These are phyloP conservation scores for cucumber (Cucumis sativus) DNA, from an alignment of 306 rosid species.

Conservation along the genomic window DNA sequence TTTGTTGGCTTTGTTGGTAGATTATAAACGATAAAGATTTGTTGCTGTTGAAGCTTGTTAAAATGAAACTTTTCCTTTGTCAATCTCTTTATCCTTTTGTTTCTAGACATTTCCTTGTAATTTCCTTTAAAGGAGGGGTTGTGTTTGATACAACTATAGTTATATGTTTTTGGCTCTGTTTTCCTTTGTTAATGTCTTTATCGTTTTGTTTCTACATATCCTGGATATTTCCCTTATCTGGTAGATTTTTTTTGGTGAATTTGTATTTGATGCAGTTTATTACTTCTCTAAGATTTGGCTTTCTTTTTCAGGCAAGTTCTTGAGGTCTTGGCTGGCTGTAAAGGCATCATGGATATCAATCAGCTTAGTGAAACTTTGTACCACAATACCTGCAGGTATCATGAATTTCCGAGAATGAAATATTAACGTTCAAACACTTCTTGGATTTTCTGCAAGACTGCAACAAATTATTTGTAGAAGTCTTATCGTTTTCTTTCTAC, in stretches of 20 bases:
- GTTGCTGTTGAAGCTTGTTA: not conserved
- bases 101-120: not conserved
- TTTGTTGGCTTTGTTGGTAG: not conserved
- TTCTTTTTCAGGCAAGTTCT: slow-evolving; percentile 65
- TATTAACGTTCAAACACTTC: not conserved
- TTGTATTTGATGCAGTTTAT: not conserved
- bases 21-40: not conserved
- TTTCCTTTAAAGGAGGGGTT: not conserved
- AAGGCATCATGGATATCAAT: slow-evolving; percentile 47
- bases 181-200: not conserved
- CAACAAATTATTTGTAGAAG: not conserved
- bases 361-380: slow-evolving; percentile 60
- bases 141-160: not conserved
- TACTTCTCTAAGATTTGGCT: slow-evolving; percentile 6
- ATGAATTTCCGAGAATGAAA: not conserved
- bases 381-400: slow-evolving; percentile 85
- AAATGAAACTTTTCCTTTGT: not conserved
- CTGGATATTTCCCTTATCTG: not conserved
- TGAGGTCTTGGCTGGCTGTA: slow-evolving; percentile 86
- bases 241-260: not conserved
- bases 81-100: not conserved
- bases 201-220: not conserved
- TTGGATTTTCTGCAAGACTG: not conserved
- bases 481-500: not conserved
- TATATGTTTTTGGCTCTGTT: slow-evolving; percentile 7